Conservation (phyloP, 345 rosid species). For the Syzygium jambos region DNA sequence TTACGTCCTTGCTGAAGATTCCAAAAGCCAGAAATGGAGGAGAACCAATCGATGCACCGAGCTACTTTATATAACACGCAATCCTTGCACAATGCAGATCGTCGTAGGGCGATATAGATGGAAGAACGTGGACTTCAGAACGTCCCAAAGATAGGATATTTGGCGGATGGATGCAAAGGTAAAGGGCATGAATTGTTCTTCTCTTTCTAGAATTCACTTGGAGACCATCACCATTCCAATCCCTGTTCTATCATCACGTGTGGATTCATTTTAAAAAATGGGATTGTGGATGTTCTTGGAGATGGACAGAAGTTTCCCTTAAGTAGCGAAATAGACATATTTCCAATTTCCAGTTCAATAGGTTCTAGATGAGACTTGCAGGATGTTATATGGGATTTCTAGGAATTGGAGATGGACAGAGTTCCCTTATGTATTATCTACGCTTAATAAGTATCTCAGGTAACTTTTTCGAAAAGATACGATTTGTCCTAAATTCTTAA, state of each 20-base stretch:
- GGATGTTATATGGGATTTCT: neutral
- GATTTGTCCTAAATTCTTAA: neutral
- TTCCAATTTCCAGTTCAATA: neutral
- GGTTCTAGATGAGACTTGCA: neutral
- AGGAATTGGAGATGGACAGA: neutral
- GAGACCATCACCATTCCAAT: neutral
- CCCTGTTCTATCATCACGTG: no score
- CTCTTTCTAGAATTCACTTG: neutral
- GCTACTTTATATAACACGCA: neutral
- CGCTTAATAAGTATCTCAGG: neutral
- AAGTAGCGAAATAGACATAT: neutral
- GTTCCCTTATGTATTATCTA: no score
- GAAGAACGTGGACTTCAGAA: neutral
- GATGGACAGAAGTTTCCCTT: neutral
- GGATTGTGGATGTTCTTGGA: no score
- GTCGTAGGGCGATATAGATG: neutral
- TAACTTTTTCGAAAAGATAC: neutral
- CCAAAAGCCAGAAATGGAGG: neutral
- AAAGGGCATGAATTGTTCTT: neutral
- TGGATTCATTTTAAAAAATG: no score
- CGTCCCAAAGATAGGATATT: neutral
- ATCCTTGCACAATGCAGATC: neutral
- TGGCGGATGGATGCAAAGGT: neutral
- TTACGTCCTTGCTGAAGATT: neutral
- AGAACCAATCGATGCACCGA: neutral